Evolutionary conservation across 805 yeast genomes (phyloP).

Genomic region (Tanozyma kutaoensis): DNA sequence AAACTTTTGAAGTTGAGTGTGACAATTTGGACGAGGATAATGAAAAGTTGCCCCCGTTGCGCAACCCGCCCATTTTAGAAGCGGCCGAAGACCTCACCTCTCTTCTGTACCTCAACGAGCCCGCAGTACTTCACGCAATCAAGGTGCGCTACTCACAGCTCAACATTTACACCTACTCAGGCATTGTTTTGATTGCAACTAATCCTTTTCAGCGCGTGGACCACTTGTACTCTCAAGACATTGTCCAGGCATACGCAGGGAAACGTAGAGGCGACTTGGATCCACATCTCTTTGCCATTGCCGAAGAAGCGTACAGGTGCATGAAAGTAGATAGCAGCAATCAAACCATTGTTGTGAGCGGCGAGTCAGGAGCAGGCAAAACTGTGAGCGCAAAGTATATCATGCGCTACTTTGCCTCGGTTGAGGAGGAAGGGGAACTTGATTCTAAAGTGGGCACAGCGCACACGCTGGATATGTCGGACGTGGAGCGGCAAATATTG

Average conservation of each 20-base stretch:
- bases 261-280: slow-evolving; percentile 89
- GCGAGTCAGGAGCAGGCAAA: slow-evolving; percentile 98
- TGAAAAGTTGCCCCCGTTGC: slow-evolving; percentile 56
- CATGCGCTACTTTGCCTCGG: slow-evolving; percentile 95
- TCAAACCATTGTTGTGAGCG: slow-evolving; percentile 93
- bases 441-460: slow-evolving; percentile 20
- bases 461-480: slow-evolving; percentile 56
- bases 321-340: slow-evolving; percentile 78
- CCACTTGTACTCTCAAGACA: slow-evolving; percentile 80
- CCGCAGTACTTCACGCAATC: slow-evolving; percentile 91
- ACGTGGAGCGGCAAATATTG: slow-evolving; percentile 83
- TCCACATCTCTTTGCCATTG: slow-evolving; percentile 94
- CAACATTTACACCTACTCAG: slow-evolving; percentile 89
- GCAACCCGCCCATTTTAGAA: slow-evolving; percentile 87
- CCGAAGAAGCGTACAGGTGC: slow-evolving; percentile 93
- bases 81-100: slow-evolving; percentile 92
- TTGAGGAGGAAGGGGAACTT: slow-evolving; percentile 38
- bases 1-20: slow-evolving; percentile 34
- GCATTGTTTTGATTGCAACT: slow-evolving; percentile 91
- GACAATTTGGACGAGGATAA: slow-evolving; percentile 37
- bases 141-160: slow-evolving; percentile 79
- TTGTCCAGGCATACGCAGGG: slow-evolving; percentile 90
- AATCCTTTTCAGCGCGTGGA: slow-evolving; percentile 93
- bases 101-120: slow-evolving; percentile 86
- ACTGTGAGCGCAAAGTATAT: slow-evolving; percentile 95